Base-by-base conservation (phyloP, 139 green algal species). In the Chlorella sp. region DNA sequence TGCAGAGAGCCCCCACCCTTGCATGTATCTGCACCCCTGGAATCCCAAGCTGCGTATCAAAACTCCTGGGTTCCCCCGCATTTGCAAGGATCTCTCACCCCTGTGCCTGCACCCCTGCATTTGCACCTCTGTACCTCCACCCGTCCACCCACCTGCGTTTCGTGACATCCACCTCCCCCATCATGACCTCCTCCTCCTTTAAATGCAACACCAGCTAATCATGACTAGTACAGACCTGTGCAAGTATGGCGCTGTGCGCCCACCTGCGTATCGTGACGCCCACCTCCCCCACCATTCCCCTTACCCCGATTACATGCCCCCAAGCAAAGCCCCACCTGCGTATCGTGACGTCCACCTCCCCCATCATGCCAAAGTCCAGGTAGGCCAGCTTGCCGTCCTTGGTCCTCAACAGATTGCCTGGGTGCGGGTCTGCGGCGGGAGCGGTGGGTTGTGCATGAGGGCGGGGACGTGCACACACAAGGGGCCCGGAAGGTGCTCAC, bases 321-420 rank as follows among this genome's bases (percentile, higher is more conserved):
- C 48, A 0, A 42, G 3, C 80, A 69, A 28, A 79, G 1, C 3
- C 71, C 32, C 48, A 83, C 92, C 89, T 92, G n/a, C 92, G 87
- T 11, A 94, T 93, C 9, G 76, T 81, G 64, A 80, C 83, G 79
- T 96, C 91, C 28, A 97, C 95, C 34, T 94, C 37, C 15, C 95
- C 95, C 93, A 97, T 96, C 96, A 98, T 98, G 40, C 97, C 97
- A 93, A 98, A 98, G 91, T 99, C 97, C 1, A 96, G 87, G 87
- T 95, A 96, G 11, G 90, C 94, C 69, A 96, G 90, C 78, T 90
- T 83, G 73, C 93, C 93, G 36, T 91, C 89, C 9, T 48, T 32
- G 73, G 90, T 94, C 78, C 90, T 86, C 40, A 96, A 85, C 86
- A 96, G 88, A 68, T 96, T 96, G 61, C 95, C 97, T 1, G 95